Evolutionary conservation across 176 grass and related monocot genomes (phyloP), one percentile per base, ranked within the genome.

Genomic region (Chrysopogon serrulatus): DNA sequence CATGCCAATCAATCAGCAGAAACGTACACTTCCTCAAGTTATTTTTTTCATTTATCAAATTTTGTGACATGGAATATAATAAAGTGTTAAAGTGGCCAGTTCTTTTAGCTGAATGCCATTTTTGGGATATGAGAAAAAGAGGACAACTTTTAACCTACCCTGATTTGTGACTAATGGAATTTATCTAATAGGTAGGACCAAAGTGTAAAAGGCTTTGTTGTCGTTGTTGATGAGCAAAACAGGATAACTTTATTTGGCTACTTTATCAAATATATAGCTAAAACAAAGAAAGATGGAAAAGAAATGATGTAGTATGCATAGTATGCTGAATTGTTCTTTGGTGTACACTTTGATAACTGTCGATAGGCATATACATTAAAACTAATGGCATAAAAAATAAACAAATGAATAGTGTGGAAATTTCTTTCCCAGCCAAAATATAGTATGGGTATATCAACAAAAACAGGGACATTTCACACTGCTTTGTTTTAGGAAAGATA

Each of bases 91-190:
- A 47, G 37, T 37, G 41, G 35, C 65, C 15, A 31, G 66, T 19
- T 9, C 45, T 69, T 74, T 80, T 28, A 76, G 39, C 31, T 76
- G 41, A 74, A 76, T 51, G 67, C 17, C 1, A 62, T 47, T 73
- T 24, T 72, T 71, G 21, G 21, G 53, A 75, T 69, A 82, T 60
- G 62, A 43, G 34, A 28, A 79, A 71, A 68, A 85, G 28, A 49
- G 37, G 26, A 14, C 34, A 79, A 12, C 10, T 76, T 82, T 40
- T 45, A 71, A 43, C 41, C 69, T 72, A 30, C n/a, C 36, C 10
- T 41, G 13, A 28, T n/a, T 71, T 71, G 39, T 3, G 23, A 43
- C 68, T 27, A 27, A 71, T 16, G 16, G 2, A 40, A 11, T 7
- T 44, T 43, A 8, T 71, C 44, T 71, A 69, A 69, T 45, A 45